A percentile compares a stretch with the other conserved stretches of the same genome.
phyloP scores from a whole-genome alignment of 73 alveolate genomes.

The Paramecium octaurelia region DNA sequence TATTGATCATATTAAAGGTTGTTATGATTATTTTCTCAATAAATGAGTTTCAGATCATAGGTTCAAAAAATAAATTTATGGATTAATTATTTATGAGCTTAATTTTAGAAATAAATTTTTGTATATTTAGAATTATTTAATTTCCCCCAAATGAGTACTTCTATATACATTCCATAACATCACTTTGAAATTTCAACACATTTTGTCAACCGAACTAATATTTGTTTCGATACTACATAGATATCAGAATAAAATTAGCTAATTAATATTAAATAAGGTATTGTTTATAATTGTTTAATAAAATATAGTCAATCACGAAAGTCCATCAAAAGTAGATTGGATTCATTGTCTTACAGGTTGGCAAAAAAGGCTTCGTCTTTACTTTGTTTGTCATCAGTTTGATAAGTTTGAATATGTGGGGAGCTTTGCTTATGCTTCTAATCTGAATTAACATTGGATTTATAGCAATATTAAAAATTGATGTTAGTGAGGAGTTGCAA shows the following conservation, averaged over 20 bases:
- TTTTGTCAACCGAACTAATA: no score
- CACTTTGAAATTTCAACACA: no score
- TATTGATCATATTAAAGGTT: no score
- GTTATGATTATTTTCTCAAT: no score
- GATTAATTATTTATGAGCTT: no score
- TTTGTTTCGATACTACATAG: neutral
- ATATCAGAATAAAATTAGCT: neutral
- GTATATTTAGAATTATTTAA: no score
- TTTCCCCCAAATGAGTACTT: no score
- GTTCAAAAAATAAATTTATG: no score
- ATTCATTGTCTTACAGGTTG: neutral
- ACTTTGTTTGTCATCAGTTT: neutral
- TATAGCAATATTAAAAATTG: neutral
- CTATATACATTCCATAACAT: no score
- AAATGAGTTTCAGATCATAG: no score
- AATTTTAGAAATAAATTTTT: no score
- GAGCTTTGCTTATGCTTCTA: neutral
- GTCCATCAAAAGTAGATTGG: neutral
- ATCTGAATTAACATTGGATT: neutral
- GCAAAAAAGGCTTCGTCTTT: conserved; percentile 10
- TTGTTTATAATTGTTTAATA: neutral
- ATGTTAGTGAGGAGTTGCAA: neutral
- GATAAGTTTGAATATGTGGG: neutral
- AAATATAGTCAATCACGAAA: neutral
- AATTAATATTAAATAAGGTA: neutral